Evolutionary conservation across 2,329 filamentous ascomycete species (phyloP), one percentile per base, ranked within the genome.

Genomic region (Pseudogymnoascus sp.): DNA sequence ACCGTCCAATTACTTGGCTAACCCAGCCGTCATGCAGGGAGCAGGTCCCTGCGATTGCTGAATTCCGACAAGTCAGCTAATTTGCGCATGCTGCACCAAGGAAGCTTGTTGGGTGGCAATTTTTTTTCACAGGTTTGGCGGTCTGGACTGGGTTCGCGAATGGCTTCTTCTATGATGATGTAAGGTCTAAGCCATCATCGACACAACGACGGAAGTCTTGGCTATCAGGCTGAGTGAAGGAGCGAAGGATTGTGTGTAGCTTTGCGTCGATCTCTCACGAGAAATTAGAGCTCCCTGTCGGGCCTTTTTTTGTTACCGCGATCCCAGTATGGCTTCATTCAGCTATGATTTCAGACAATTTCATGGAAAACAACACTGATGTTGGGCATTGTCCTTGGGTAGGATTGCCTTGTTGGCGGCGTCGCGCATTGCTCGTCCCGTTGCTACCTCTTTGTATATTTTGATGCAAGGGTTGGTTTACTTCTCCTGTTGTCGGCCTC

Each of bases 41-140:
- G 28, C 12, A 53, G 50, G 50, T 12, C 50, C 50, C 28, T 33
- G 28, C 28, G 50, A 56, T 33, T 12, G 50, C 25, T 56, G 23
- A 6, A 33, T 56, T 33, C 28, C 28, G 50, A 56, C 50, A 56
- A 33, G 25, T 33, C 25, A 56, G 28, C 28, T 56, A 18, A 33
- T 28, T n/a, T 56, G 50, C 33, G 50, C 28, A 56, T 56, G 28
- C 28, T 56, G n/a, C 12, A 21, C 50, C 33, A 21, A 18, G 16
- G 28, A 56, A 56, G 50, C 50, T 56, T 56, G 50, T 56, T 56
- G 50, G 50, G n/a, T 56, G 10, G n/a, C 50, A 56, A 33, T 33
- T 18, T 10, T 5, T 56, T 56, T 56, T 33, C 50, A 12, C 4
- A 12, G 50, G 18, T 33, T 5, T 56, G 50, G 50, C 47, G 47